Base-by-base conservation (phyloP, 169 alveolate genomes). In the Eimeria brunetti region DNA sequence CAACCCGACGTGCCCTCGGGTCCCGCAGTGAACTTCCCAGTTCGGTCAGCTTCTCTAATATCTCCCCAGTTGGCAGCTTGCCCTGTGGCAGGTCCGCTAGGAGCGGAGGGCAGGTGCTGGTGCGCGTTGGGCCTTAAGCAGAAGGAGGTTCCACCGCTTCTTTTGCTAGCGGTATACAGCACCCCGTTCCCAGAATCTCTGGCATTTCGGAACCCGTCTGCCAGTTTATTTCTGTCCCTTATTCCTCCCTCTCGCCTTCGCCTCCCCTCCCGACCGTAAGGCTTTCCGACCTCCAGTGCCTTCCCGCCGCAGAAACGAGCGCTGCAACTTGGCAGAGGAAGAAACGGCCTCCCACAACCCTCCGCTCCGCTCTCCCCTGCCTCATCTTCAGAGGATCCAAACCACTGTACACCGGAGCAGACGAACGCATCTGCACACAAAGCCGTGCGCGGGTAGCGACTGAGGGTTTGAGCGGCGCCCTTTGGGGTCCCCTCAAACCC, bases 371-470 rank as follows among this genome's bases (percentile, higher is more conserved):
- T 86, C 64, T 86, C 93, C 69, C 81, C 83, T 16, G 83, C 93
- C 67, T 86, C 93, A 56, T 86, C 93, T 49, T 86, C 93, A 36
- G 93, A 86, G 46, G 93, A 86, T 30, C 44, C 78, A 27, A 44
- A 64, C 80, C 93, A 86, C 78, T 51, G 83, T 60, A 75, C 93
- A 46, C 78, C 67, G 27, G 93, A 62, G 83, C 93, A 38, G 11
- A 86, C 84, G 22, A 86, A 86, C 27, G 83, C 71, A 51, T 86
- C 93, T 7, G 83, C 93, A 18, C 83, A 86, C 78, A 86, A 60
- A 9, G 93, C 83, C 33, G 93, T 86, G 33, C 93, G 80, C 67
- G 93, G 93, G 83, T 46, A 86, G 36, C 93, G 93, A 41, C 67
- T 83, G 24, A 58, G 36, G 46, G 38, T 7, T 51, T 53, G 56